Evolutionary conservation across 148 eudicot genomes (phyloP), one percentile per base, ranked within the genome.

Genomic region (Rhododendron griersonianum): DNA sequence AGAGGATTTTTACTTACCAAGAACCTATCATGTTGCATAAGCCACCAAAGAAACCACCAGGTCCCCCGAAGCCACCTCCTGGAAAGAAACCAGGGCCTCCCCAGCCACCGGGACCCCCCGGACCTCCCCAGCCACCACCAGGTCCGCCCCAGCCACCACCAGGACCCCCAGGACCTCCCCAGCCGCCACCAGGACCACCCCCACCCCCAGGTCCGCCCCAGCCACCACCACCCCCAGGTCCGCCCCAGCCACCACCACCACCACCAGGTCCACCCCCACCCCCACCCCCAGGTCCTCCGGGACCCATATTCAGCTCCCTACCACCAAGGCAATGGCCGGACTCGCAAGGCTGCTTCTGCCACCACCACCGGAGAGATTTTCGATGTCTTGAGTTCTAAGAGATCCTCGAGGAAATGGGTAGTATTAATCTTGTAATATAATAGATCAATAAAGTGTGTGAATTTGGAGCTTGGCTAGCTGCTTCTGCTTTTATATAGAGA

Each of bases 1-100:
- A 65, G 11, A 65, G 73, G 39, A 67, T 41, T 51, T 51, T 37
- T 14, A 51, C 87, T 87, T 30, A 81, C 89, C 87, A 84, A 55
- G 87, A 80, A 81, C 35, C 33, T 10, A 87, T 44, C 89, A 87
- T 81, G 81, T 84, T 45, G 74, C 89, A 87, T 44, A 87, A 9
- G n/a, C 86, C 89, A 41, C 89, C 89, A 80, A 84, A 87, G 61
- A 84, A 84, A 4, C 87, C 89, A 51, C 78, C 78, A 18, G 89
- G 89, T 28, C 37, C 71, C 71, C 71, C 4, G 7, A 67, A 69
- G 4, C 75, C 75, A 2, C 84, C 86, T 6, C 86, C 88, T 21
- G 71, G 80, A 13, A 78, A 78, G 3, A 13, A 78, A 13, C 88
- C 89, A 3, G 79, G 86, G 7, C 73, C 73, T 21, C 88, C 73